Percentiles rank a stretch among this genome's conserved stretches.
Evolutionary conservation across 1,284 basidiomycete genomes (phyloP).

Genomic region (Paramarasmius palmivorus): DNA sequence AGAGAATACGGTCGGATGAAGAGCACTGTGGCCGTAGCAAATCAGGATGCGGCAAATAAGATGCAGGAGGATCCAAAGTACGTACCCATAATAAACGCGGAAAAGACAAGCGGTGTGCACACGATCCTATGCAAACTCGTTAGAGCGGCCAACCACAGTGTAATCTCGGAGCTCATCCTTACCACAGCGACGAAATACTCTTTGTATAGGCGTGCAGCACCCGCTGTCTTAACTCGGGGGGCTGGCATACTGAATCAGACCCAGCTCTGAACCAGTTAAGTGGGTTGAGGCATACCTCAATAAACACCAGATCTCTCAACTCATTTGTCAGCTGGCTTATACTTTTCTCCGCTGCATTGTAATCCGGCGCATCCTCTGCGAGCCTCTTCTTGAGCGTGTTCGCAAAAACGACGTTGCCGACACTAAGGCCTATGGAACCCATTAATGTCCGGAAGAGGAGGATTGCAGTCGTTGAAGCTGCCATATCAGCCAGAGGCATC

Average conservation of each 20-base stretch:
- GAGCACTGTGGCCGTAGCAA: background rate
- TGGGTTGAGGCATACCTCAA: slow-evolving; percentile 8
- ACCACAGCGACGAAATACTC: slow-evolving; percentile 18
- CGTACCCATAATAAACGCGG: slow-evolving; percentile 3
- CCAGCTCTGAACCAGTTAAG: background rate
- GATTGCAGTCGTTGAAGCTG: slow-evolving; percentile 34
- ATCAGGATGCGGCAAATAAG: slow-evolving; percentile 6
- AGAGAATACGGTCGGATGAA: slow-evolving; percentile 2
- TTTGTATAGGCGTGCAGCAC: slow-evolving; percentile 17
- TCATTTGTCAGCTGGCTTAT: slow-evolving; percentile 12
- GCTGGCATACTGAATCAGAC: background rate
- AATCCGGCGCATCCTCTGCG: slow-evolving; percentile 9
- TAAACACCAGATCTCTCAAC: slow-evolving; percentile 17
- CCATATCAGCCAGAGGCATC: slow-evolving; percentile 7
- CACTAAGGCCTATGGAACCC: slow-evolving; percentile 33
- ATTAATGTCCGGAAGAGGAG: slow-evolving; percentile 32
- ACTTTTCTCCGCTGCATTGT: slow-evolving; percentile 1
- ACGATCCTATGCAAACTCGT: slow-evolving; percentile 1
- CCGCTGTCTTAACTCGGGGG: slow-evolving; percentile 5
- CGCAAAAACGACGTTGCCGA: slow-evolving; percentile 24
- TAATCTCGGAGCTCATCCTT: too few species aligned
- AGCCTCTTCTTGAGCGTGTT: slow-evolving; percentile 15
- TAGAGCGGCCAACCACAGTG: background rate
- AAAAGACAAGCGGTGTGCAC: slow-evolving; percentile 1
- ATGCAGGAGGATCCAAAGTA: background rate